phyloP scores from a whole-genome alignment of 345 rosid species.

The Populus ilicifolia region DNA sequence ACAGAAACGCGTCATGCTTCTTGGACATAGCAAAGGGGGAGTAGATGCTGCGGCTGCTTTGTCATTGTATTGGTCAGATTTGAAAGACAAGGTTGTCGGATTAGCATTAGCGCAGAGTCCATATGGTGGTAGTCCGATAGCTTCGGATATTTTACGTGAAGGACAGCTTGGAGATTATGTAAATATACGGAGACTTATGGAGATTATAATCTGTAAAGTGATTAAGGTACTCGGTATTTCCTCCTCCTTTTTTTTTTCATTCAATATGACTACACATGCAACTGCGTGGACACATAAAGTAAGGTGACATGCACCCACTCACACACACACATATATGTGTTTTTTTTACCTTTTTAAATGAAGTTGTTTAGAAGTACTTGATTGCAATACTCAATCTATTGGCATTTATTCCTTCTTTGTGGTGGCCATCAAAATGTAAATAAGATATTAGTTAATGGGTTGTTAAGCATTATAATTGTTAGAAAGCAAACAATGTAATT shows the following conservation, averaged over 20 bases:
- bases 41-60: slow-evolving; percentile 94
- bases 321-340: no score
- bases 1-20: slow-evolving; percentile 77
- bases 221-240: slow-evolving; percentile 52
- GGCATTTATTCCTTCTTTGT: neutral
- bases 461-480: neutral
- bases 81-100: slow-evolving; percentile 93
- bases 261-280: neutral
- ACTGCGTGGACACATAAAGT: no score
- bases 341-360: neutral
- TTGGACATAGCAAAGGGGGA: slow-evolving; percentile 99
- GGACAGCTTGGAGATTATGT: slow-evolving; percentile 98
- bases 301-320: no score
- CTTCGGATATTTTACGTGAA: slow-evolving; percentile 85
- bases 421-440: neutral
- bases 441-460: neutral
- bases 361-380: neutral
- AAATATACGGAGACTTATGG: slow-evolving; percentile 75
- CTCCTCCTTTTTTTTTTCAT: neutral
- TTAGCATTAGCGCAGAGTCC: slow-evolving; percentile 89
- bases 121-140: slow-evolving; percentile 92
- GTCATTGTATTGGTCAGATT: slow-evolving; percentile 89
- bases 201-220: slow-evolving; percentile 83
- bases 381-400: neutral
- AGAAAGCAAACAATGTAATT: neutral